Evolutionary conservation across 495 filamentous ascomycete genomes (phyloP), one percentile per base, ranked within the genome.

Genomic region (Penicillium maclennaniae): DNA sequence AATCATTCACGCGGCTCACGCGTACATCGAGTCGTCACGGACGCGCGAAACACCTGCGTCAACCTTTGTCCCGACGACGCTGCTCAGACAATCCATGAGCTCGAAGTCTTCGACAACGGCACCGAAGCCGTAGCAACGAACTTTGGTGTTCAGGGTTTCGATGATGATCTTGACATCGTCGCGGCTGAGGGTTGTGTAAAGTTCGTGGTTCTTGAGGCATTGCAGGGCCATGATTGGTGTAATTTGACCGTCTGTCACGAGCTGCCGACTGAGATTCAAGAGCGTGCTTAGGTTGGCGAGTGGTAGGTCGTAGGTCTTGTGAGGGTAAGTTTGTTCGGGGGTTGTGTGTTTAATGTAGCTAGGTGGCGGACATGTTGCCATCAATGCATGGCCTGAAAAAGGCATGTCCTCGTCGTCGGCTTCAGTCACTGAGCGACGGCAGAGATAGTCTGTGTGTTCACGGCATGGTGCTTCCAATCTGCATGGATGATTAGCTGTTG

Each of bases 171-270:
- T 80, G 63, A 97, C 81, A 57, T 98, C 91, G 41, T 83, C 79
- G 43, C 65, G 64, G 42, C 71, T 80, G 58, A 98, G 66, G 50
- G 85, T 78, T 3, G 53, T 55, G 49, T 92, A 82, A 43, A 85
- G 70, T 53, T 84, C 81, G 68, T 97, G 84, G 43, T 76, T 77
- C 43, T 88, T 77, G 26, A 98, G 79, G 68, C 85, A 85, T 53
- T 89, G 86, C 80, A 92, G 92, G 1, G 92, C 92, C 90, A 93
- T 93, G 49, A 97, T 87, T 0, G 93, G 93, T n/a, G 92, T 96
- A 66, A 98, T 87, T 70, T 98, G 93, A 21, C 89, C 89, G 54
- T 95, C 91, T 0, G 95, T 82, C 51, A 92, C 85, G 7, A 97
- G 78, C 58, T 87, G 81, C 60, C 84, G 81, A 72, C 91, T 95